Conservation (phyloP, 2,329 filamentous ascomycete genomes). For the Dactylellina drechsleri region DNA sequence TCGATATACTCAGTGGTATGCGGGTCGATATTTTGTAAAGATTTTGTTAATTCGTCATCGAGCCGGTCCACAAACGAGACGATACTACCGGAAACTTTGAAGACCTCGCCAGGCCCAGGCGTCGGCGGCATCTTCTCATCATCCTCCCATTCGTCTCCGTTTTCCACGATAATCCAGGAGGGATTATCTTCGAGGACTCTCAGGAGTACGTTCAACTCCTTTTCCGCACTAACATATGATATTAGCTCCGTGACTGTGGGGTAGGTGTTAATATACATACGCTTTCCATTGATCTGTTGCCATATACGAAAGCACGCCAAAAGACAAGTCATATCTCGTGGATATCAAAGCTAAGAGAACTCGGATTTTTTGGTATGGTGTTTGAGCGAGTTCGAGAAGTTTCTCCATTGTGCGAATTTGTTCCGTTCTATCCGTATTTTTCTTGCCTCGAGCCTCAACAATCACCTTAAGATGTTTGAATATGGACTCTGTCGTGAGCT, state of each 20-base stretch:
- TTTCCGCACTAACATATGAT: conserved; percentile 70
- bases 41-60: conserved; percentile 95
- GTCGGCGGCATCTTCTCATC: conserved; percentile 90
- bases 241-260: neutral
- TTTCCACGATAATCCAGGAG: conserved; percentile 87
- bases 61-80: conserved; percentile 94
- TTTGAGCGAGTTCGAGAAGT: conserved; percentile 85
- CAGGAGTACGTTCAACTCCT: conserved; percentile 82
- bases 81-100: conserved; percentile 91
- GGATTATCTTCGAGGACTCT: conserved; percentile 80
- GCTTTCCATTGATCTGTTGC: conserved; percentile 96
- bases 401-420: conserved; percentile 99
- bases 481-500: conserved; percentile 96
- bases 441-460: conserved; percentile 95
- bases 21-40: conserved; percentile 96
- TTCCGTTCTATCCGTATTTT: conserved; percentile 94
- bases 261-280: conserved; percentile 59
- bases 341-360: conserved; percentile 91
- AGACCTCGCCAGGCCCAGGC: conserved; percentile 77
- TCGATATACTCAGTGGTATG: conserved; percentile 99
- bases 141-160: conserved; percentile 97
- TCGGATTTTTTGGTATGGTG: conserved; percentile 92
- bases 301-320: conserved; percentile 83
- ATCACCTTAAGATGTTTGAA: conserved; percentile 95
- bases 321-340: conserved; percentile 90